phyloP scores from a whole-genome alignment of 495 filamentous ascomycete species.

The Darksidea phi region DNA sequence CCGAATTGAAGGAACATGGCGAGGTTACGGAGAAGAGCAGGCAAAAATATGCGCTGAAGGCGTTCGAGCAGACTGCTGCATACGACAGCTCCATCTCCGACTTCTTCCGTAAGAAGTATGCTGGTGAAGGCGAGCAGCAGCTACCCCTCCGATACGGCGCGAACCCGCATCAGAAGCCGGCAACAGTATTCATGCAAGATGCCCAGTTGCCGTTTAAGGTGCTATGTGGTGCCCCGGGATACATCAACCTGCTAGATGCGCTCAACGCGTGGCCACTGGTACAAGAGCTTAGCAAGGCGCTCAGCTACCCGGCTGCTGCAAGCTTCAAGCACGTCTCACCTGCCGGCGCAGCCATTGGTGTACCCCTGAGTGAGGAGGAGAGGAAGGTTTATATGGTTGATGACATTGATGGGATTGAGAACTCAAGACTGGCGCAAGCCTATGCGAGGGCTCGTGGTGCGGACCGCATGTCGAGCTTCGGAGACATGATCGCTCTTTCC shows the following conservation, averaged over 20 bases:
- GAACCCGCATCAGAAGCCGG: constrained; percentile 97
- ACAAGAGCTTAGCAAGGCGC: constrained; percentile 88
- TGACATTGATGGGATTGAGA: constrained; percentile 83
- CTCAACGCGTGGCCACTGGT: constrained; percentile 96
- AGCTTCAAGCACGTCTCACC: constrained; percentile 99
- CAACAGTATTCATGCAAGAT: constrained; percentile 72
- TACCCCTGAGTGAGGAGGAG: constrained; percentile 80
- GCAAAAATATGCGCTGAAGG: constrained; percentile 88
- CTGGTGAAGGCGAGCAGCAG: constrained; percentile 78
- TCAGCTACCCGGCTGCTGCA: constrained; percentile 86
- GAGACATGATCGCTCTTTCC: constrained; percentile 90
- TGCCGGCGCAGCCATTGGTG: constrained; percentile 89
- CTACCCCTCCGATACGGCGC: constrained; percentile 86
- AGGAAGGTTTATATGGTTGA: constrained; percentile 97
- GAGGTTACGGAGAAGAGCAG: constrained; percentile 79
- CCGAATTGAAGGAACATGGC: constrained; percentile 75
- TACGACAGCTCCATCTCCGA: constrained; percentile 92
- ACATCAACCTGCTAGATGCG: constrained; percentile 95
- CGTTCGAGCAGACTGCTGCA: constrained; percentile 97
- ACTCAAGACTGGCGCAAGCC: constrained; percentile 82
- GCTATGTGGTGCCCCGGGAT: constrained; percentile 86
- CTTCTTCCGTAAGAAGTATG: constrained; percentile 97
- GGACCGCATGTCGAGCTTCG: constrained; percentile 96
- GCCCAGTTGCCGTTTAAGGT: constrained; percentile 90
- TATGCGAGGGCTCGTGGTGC: constrained; percentile 93